Evolutionary conservation across 352 stramenopile genomes (phyloP).

Genomic region (Phytophthora ramorum): DNA sequence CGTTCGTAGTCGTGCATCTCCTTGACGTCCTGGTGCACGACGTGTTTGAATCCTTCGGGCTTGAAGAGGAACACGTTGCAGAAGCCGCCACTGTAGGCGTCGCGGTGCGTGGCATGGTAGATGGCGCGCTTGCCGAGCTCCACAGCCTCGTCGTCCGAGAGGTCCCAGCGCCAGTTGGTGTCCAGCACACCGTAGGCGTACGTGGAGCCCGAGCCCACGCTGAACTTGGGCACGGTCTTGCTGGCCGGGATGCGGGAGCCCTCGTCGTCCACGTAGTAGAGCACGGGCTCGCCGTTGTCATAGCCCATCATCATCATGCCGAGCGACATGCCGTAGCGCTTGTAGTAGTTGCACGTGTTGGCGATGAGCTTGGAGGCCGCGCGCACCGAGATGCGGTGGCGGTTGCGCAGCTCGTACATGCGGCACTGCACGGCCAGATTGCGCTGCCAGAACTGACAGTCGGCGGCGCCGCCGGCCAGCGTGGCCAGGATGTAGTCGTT

Average conservation of each 20-base stretch:
- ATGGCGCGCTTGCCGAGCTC: conserved; percentile 99
- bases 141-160: conserved; percentile 99
- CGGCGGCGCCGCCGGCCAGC: conserved; percentile 98
- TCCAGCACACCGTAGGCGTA: conserved; percentile 99
- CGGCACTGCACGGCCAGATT: conserved; percentile 96
- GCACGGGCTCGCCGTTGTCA: conserved; percentile 96
- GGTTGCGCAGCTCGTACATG: conserved; percentile 99
- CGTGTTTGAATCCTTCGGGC: conserved; percentile 96
- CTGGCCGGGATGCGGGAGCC: conserved; percentile 97
- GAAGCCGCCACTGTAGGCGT: conserved; percentile 98
- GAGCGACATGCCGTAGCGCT: conserved; percentile 94
- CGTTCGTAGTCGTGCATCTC: conserved; percentile 96
- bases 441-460: conserved; percentile 99
- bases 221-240: conserved; percentile 96
- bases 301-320: conserved; percentile 99
- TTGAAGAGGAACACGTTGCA: conserved; percentile 98
- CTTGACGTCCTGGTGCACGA: conserved; percentile 98
- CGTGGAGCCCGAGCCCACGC: conserved; percentile 98
- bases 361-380: conserved; percentile 98
- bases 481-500: conserved; percentile 99
- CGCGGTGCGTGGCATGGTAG: conserved; percentile 99
- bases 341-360: conserved; percentile 99
- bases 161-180: conserved; percentile 95
- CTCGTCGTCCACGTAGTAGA: conserved; percentile 99
- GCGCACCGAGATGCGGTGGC: conserved; percentile 98